These are phyloP conservation scores for Yamadazyma laniorum DNA, from an alignment of 805 yeast species.

Conservation along the genomic window DNA sequence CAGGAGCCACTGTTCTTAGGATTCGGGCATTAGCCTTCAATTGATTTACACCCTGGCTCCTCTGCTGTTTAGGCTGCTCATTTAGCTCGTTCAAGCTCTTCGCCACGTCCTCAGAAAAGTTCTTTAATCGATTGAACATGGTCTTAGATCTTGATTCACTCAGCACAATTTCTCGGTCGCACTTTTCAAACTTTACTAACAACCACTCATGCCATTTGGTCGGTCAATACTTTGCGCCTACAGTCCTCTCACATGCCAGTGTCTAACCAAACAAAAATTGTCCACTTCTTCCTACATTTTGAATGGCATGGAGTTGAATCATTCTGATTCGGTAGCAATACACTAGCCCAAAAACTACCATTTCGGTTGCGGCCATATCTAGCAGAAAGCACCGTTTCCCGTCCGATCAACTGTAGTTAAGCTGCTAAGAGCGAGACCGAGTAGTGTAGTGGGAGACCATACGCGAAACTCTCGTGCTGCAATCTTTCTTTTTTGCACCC, in stretches of 20 bases:
- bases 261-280: too few species aligned
- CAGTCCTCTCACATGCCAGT: too few species aligned
- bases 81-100: conserved; percentile 39
- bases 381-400: conserved; percentile 61
- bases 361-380: conserved; percentile 58
- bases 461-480: conserved; percentile 58
- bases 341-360: background rate
- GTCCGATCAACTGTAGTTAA: conserved; percentile 61
- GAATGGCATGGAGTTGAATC: too few species aligned
- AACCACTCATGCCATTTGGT: too few species aligned
- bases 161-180: too few species aligned
- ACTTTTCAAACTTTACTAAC: too few species aligned
- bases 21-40: conserved; percentile 34
- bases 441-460: conserved; percentile 59
- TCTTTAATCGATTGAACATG: conserved; percentile 44
- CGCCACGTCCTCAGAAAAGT: conserved; percentile 46
- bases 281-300: too few species aligned
- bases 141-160: too few species aligned
- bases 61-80: conserved; percentile 14
- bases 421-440: conserved; percentile 58
- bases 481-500: conserved; percentile 33
- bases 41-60: conserved; percentile 23
- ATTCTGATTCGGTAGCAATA: too few species aligned
- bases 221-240: too few species aligned
- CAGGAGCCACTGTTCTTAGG: conserved; percentile 47